Percentiles rank a stretch among this genome's conserved stretches.
These are phyloP conservation scores for Cucumis melo DNA, from an alignment of 306 rosid genomes.

Conservation along the genomic window DNA sequence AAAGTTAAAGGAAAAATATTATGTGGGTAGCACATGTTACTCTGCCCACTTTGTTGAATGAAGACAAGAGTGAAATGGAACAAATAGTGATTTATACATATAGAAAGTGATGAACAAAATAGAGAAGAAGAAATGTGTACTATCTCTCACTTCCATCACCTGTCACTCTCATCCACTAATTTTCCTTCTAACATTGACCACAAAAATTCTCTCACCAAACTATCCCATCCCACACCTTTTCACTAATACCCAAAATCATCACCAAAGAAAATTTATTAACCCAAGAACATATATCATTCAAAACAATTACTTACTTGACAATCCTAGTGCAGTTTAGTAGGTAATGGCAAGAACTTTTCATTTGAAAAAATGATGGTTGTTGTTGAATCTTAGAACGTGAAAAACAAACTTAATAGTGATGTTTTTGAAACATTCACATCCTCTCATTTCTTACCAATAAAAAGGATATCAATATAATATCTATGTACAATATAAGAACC, in stretches of 20 bases:
- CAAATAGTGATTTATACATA: not conserved
- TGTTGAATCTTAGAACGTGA: too few species aligned
- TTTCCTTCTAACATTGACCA: not conserved
- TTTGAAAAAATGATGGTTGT: too few species aligned
- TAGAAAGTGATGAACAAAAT: not conserved
- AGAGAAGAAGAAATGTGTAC: not conserved
- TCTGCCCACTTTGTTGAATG: not conserved
- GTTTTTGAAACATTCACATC: not conserved
- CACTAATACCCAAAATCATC: not conserved
- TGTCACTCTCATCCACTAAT: not conserved
- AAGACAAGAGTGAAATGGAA: not conserved
- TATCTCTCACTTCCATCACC: not conserved
- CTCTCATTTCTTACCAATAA: not conserved
- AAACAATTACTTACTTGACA: not conserved
- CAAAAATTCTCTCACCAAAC: not conserved
- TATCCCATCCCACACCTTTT: not conserved
- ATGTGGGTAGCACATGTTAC: not conserved
- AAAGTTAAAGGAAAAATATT: too few species aligned
- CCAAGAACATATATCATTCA: not conserved
- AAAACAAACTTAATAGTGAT: too few species aligned
- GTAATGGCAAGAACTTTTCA: too few species aligned
- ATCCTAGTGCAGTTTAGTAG: too few species aligned
- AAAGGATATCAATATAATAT: not conserved
- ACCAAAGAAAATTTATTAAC: not conserved
- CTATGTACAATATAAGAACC: not conserved